Evolutionary conservation across 306 rosid species (phyloP).

Genomic region (Acmispon strigosus): DNA sequence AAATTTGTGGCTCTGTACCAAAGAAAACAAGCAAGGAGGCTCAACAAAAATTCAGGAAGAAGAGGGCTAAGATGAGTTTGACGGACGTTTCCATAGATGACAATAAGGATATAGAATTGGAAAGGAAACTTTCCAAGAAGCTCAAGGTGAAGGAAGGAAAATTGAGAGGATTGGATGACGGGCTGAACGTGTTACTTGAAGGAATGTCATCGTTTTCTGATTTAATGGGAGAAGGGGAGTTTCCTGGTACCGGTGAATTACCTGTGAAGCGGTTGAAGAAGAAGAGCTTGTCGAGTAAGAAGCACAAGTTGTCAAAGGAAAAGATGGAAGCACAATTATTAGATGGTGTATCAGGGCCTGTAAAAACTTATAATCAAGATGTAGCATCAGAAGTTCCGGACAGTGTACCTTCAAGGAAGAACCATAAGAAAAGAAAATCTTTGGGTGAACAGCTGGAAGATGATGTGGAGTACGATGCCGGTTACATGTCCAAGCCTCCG

Average conservation of each 20-base stretch:
- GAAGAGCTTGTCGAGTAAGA: conserved; percentile 30
- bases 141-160: conserved; percentile 77
- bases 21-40: conserved; percentile 27
- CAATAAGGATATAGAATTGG: conserved; percentile 63
- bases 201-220: conserved; percentile 40
- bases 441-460: conserved; percentile 25
- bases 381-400: conserved; percentile 22
- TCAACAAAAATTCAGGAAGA: conserved; percentile 28
- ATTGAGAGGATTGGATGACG: conserved; percentile 67
- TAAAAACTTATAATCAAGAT: conserved; percentile 22
- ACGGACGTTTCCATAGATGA: conserved; percentile 23
- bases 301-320: conserved; percentile 24
- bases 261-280: conserved; percentile 34
- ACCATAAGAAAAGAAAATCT: conserved; percentile 40
- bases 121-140: conserved; percentile 77
- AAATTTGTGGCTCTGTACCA: conserved; percentile 10
- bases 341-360: conserved; percentile 6
- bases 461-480: background rate
- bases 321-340: conserved; percentile 17
- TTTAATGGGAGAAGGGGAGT: conserved; percentile 32
- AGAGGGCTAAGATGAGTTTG: conserved; percentile 30
- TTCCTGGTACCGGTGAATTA: background rate
- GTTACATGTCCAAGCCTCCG: conserved; percentile 7
- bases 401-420: conserved; percentile 21
- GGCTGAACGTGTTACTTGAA: conserved; percentile 50